phyloP scores from a whole-genome alignment of 1,284 basidiomycete species.

The Cutaneotrichosporon curvatum region DNA sequence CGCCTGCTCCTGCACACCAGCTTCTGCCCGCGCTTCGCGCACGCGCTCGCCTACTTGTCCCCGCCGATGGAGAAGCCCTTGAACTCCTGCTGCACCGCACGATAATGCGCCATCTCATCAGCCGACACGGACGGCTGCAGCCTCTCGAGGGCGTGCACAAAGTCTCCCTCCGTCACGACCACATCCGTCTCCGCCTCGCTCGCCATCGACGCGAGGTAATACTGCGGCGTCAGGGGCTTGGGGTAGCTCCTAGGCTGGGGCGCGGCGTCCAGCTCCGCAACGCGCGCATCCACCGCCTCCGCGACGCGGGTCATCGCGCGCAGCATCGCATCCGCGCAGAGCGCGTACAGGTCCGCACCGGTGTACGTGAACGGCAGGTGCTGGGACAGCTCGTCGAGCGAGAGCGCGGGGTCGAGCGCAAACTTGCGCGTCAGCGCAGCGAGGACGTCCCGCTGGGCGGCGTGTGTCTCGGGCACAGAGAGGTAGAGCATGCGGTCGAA shows the following conservation, averaged over 20 bases:
- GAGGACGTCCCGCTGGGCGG: constrained; percentile 79
- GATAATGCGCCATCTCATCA: constrained; percentile 84
- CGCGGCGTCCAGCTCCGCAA: constrained; percentile 50
- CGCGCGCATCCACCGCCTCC: constrained; percentile 63
- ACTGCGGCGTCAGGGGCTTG: constrained; percentile 77
- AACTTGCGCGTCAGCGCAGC: constrained; percentile 91
- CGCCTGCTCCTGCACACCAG: too few species aligned
- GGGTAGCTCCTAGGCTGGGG: constrained; percentile 53
- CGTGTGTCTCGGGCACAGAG: constrained; percentile 81
- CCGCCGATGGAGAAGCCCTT: constrained; percentile 31
- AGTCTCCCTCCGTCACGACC: constrained; percentile 66
- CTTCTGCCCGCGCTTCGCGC: too few species aligned
- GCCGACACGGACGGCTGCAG: constrained; percentile 82
- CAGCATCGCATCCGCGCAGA: constrained; percentile 93
- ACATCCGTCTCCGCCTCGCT: constrained; percentile 63
- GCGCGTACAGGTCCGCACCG: constrained; percentile 95
- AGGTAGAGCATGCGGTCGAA: constrained; percentile 98
- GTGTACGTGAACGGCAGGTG: constrained; percentile 88
- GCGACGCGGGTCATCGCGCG: constrained; percentile 91
- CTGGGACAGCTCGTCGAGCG: constrained; percentile 62
- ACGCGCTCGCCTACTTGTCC: not conserved
- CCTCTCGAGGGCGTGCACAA: constrained; percentile 64
- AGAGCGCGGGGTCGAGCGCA: constrained; percentile 63
- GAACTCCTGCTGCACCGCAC: constrained; percentile 64
- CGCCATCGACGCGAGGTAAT: constrained; percentile 84